Base-by-base conservation (phyloP, 2,329 filamentous ascomycete species). In the Alternaria postmessia region DNA sequence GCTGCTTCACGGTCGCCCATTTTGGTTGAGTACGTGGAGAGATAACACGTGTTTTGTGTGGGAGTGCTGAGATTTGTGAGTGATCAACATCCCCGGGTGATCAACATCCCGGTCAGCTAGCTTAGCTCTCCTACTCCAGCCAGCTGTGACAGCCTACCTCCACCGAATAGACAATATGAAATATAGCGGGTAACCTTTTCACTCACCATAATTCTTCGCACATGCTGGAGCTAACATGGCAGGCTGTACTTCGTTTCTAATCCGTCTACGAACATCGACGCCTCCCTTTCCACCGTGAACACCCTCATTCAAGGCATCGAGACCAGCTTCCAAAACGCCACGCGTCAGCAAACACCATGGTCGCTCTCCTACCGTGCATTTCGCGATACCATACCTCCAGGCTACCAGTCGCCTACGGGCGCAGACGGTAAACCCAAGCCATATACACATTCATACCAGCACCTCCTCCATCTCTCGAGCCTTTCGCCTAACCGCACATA, bases 191-290 rank as follows among this genome's bases (percentile, higher is more conserved):
- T 69, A 59, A 41, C 51, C 44, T 46, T 34, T 4, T 11, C 39
- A 32, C 32, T 20, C 22, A 28, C 9, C 32, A 28, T 14, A 12
- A 24, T 28, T 32, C 16, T 18, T 2, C 22, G 22, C 7, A 14
- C 41, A 14, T 3, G 3, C n/a, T 36, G 52, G 4, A 62, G 26
- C 48, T 41, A 26, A 18, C n/a, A 16, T 4, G 44, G 12, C 38
- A 77, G 76, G 47, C 61, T 79, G 30, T 79, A 74, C 64, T 73
- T 74, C 67, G 66, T 79, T 59, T 65, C 69, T 54, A 74, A 72
- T 54, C 70, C 64, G 11, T 63, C 65, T 9, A 65, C 64, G 5
- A 66, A 62, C 46, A 64, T 70, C 54, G 67, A 73, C 28, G 65
- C 67, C 18, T 67, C 75, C 22, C 61, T 70, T 56, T 55, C 49